Base-by-base conservation (phyloP, 805 yeast genomes). In the Candida endomychidarum region DNA sequence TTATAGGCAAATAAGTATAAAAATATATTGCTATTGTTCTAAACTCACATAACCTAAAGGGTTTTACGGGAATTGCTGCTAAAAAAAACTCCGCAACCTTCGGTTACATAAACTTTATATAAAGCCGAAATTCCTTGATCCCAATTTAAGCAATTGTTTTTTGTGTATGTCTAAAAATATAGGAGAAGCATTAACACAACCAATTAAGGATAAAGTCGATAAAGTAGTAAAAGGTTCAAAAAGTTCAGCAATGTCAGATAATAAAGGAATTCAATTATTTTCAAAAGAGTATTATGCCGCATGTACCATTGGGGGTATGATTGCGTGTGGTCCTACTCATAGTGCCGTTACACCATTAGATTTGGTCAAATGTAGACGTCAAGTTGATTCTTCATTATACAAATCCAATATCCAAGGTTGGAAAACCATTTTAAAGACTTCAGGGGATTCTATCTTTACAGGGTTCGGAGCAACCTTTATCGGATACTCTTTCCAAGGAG, bases 311-410 rank as follows among this genome's bases (percentile, higher is more conserved):
- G 95, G 90, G 34, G 95, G 91, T 51, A 74, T 81, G 40, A 51
- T 84, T 39, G 97, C 98, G 2, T 91, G 98, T 72, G 97, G 97
- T 11, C 96, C 98, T 23, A 91, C 98, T 10, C 99, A 91, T 63
- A 80, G 96, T 1, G 78, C 85, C 3, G 95, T 93, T 18, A 86
- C 96, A 5, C 98, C 98, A 3, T 73, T 91, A 43, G 99, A 91
- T 67, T 69, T 93, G 41, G 95, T 93, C 58, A 91, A 91, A 67
- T 86, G 95, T 69, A 82, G 98, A 60, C 73, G 91, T 52, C 98
- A 91, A 67, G 97, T 91, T 20, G 75, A 86, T 60, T 65, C 95
- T 1, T 42, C 67, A 4, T 64, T 90, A 10, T 91, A 91, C 69
- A 73, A 68, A 52, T 78, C 91, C 42, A 90, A 87, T 57, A 34